phyloP scores from a whole-genome alignment of 495 filamentous ascomycete species.

The Neurospora sp. region DNA sequence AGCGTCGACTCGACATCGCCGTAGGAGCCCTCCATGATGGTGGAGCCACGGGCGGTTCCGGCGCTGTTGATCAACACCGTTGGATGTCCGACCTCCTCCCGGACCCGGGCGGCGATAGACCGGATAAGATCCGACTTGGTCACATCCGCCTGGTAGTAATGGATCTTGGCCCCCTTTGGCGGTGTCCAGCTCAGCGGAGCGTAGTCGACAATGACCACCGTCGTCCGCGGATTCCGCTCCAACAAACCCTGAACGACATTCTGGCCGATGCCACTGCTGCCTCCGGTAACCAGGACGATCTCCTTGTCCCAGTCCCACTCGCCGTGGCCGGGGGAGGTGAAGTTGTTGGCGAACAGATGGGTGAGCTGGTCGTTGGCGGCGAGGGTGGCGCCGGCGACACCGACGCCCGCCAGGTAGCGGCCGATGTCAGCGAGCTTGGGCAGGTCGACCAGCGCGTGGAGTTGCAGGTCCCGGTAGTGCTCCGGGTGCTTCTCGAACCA shows the following conservation, averaged over 20 bases:
- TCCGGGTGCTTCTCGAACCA: constrained; percentile 2
- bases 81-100: constrained; percentile 16
- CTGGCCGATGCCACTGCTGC: constrained; percentile 16
- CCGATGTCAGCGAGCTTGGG: constrained; percentile 1
- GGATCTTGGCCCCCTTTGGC: constrained; percentile 3
- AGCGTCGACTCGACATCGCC: constrained; percentile 17
- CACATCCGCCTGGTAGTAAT: constrained; percentile 18
- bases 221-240: constrained; percentile 9
- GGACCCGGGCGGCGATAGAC: constrained; percentile 8
- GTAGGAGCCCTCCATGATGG: constrained; percentile 15
- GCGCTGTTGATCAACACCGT: constrained; percentile 22
- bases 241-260: constrained; percentile 10
- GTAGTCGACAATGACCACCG: constrained; percentile 15
- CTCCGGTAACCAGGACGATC: constrained; percentile 22
- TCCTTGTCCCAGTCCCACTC: constrained; percentile 19
- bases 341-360: constrained; percentile 22
- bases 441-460: neutral
- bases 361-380: constrained; percentile 16
- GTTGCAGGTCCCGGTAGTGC: neutral
- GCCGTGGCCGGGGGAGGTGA: constrained; percentile 4
- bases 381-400: constrained; percentile 6
- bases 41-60: constrained; percentile 11
- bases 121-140: constrained; percentile 10
- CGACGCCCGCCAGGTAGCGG: constrained; percentile 3
- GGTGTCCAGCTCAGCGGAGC: constrained; percentile 12